Conservation (phyloP, 1,139 yeast species). For the Taphrina sp. region DNA sequence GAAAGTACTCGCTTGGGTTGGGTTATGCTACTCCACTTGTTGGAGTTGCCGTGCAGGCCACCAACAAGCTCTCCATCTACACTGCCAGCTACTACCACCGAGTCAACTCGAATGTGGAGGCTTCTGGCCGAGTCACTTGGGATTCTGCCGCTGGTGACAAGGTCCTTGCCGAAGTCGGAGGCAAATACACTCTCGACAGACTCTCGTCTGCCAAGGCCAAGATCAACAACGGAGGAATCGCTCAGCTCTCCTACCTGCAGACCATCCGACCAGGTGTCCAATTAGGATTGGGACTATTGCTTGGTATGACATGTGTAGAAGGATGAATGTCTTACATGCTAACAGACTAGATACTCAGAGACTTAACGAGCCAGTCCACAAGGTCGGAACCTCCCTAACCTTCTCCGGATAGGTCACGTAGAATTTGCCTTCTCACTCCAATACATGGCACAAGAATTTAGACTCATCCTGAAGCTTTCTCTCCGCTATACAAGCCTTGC, state of each 20-base stretch:
- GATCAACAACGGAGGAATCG: constrained; percentile 94
- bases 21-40: constrained; percentile 90
- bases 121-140: constrained; percentile 68
- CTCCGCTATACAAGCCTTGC: no score
- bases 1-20: constrained; percentile 90
- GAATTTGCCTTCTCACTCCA: no score
- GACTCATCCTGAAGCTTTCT: no score
- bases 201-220: constrained; percentile 70
- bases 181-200: constrained; percentile 86
- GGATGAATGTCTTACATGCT: constrained; percentile 53
- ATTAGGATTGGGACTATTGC: constrained; percentile 94
- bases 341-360: constrained; percentile 46
- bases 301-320: constrained; percentile 50
- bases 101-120: constrained; percentile 87
- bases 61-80: constrained; percentile 85
- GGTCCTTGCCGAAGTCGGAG: constrained; percentile 86
- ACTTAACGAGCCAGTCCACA: constrained; percentile 96
- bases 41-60: constrained; percentile 83
- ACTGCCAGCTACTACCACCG: constrained; percentile 97
- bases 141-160: constrained; percentile 65
- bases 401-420: constrained; percentile 27
- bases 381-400: constrained; percentile 45
- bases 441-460: no score
- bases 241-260: constrained; percentile 93
- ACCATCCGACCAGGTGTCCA: constrained; percentile 95